Evolutionary conservation across 345 rosid species (phyloP), one percentile per base, ranked within the genome.

Genomic region (Brassica carinata): DNA sequence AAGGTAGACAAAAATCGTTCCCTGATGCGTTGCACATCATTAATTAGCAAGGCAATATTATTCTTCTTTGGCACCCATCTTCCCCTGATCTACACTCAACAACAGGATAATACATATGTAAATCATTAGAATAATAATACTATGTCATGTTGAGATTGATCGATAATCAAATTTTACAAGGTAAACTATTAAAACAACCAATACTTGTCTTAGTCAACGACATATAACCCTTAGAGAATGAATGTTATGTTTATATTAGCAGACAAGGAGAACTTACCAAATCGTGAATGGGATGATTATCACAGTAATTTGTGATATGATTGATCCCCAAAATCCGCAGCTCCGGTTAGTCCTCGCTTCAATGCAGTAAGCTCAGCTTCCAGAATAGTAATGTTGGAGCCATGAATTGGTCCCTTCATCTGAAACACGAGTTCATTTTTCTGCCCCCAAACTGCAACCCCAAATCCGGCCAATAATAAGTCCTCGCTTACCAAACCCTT

Each of bases 361-460:
- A 79, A 17, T 6, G 82, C 73, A 0, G 0, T 58, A 55, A 79
- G 65, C 48, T 79, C 77, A 64, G 76, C 76, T 26, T 71, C 65
- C 7, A 70, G 23, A 64, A 10, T 5, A 7, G 64, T 77, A 9
- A n/a, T n/a, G 26, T 7, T 5, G 29, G 81, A 15, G 10, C 3
- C 64, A 36, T 79, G 76, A 29, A 73, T 76, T 5, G 80, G 83
- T 61, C 86, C 86, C 17, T 78, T 78, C 51, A 83, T 13, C 36
- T 85, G 87, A n/a, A 87, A 75, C 26, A 88, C 65, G 82, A 86
- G 40, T 14, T 84, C 80, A 74, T 77, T 75, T 5, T 61, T 4
- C 7, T 61, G 31, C n/a, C 31, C 64, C 6, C 10, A 23, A 61
- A 61, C 10, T 4, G 31, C 64, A 10, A 61, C 64, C 11, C 64